These are phyloP conservation scores for Populus euphratica DNA, from an alignment of 345 rosid species.

Conservation along the genomic window DNA sequence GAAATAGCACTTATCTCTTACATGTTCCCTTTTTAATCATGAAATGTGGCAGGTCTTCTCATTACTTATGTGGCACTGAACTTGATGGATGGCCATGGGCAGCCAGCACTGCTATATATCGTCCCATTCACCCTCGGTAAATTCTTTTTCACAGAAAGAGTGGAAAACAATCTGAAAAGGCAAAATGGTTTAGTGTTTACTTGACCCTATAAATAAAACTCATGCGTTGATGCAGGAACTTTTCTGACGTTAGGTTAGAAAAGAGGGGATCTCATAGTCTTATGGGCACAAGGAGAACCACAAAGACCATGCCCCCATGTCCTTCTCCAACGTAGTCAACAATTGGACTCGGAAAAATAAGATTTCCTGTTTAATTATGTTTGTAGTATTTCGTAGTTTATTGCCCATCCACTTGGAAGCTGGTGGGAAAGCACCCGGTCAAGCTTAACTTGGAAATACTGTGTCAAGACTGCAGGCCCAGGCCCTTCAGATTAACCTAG, in stretches of 20 bases:
- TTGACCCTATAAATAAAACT: background rate
- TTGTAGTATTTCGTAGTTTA: background rate
- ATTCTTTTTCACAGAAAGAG: background rate
- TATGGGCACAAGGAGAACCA: slow-evolving; percentile 26
- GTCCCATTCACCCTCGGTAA: slow-evolving; percentile 96
- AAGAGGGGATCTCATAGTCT: slow-evolving; percentile 20
- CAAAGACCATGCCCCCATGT: slow-evolving; percentile 25
- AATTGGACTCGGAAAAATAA: slow-evolving; percentile 5
- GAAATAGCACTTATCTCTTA: background rate
- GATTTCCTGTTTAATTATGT: background rate
- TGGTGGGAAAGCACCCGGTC: background rate
- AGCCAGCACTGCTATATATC: slow-evolving; percentile 92
- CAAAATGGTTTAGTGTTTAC: background rate
- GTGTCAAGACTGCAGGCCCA: background rate
- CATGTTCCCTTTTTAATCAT: background rate
- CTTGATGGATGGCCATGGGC: slow-evolving; percentile 98
- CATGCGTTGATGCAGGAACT: slow-evolving; percentile 22
- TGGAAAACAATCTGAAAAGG: background rate
- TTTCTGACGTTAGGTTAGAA: slow-evolving; percentile 28
- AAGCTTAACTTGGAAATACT: background rate
- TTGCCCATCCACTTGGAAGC: slow-evolving; percentile 1
- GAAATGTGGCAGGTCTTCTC: slow-evolving; percentile 62
- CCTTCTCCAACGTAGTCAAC: slow-evolving; percentile 14
- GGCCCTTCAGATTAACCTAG: background rate
- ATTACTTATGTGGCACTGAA: slow-evolving; percentile 86